A percentile compares a stretch with the other conserved stretches of the same genome.
phyloP scores from a whole-genome alignment of 1,139 yeast genomes.

The Geotrichum bryndzae region DNA sequence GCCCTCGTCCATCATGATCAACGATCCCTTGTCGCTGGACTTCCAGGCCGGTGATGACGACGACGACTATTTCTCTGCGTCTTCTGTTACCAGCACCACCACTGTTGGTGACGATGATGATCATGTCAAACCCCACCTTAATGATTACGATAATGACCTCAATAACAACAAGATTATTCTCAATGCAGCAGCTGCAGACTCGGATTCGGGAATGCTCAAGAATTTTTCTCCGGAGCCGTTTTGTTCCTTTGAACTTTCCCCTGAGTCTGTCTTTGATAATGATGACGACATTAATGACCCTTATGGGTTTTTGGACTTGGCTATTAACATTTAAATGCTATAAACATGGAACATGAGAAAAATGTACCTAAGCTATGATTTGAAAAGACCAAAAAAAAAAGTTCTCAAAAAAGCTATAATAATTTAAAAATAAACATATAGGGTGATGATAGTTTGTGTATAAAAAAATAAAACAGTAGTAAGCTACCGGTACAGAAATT shows the following conservation, averaged over 20 bases:
- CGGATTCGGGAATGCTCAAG: neutral
- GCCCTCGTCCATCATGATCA: neutral
- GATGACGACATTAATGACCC: neutral
- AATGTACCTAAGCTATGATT: neutral
- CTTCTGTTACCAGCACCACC: neutral
- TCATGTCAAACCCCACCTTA: neutral
- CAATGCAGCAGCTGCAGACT: neutral
- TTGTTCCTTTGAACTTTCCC: slow-evolving; percentile 7
- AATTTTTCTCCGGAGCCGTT: slow-evolving; percentile 3
- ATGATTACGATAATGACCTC: neutral
- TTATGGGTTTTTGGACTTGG: slow-evolving; percentile 8
- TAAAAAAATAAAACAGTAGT: neutral
- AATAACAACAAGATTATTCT: neutral
- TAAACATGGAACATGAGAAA: neutral
- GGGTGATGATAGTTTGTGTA: neutral
- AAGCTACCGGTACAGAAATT: neutral
- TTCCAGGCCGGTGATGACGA: neutral
- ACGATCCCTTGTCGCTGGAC: neutral
- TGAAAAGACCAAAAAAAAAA: neutral
- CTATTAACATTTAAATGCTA: slow-evolving; percentile 4
- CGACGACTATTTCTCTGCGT: neutral
- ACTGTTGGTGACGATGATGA: neutral
- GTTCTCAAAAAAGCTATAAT: neutral
- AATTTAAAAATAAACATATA: neutral
- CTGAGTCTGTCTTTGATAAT: slow-evolving; percentile 2